phyloP scores from a whole-genome alignment of 352 stramenopile species.

The Phytophthora hybrid region DNA sequence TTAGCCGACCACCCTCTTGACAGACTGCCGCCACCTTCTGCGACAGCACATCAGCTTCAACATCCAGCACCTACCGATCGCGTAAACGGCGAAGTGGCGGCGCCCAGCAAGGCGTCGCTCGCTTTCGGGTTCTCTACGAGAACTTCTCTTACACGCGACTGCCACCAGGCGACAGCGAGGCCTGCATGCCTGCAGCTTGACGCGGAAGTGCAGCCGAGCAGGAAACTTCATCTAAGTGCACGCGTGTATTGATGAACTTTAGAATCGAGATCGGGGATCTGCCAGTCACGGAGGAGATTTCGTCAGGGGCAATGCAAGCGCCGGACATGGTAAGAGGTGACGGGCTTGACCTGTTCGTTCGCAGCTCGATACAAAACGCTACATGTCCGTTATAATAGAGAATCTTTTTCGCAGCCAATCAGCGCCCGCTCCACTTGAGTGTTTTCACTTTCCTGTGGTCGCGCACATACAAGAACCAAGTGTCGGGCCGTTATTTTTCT shows the following conservation, averaged over 20 bases:
- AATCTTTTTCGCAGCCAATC: neutral
- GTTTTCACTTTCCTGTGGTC: neutral
- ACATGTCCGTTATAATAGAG: neutral
- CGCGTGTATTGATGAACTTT: neutral
- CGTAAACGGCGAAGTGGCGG: neutral
- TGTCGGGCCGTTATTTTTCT: neutral
- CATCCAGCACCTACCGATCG: neutral
- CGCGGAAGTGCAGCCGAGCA: neutral
- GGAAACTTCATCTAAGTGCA: neutral
- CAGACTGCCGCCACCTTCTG: neutral
- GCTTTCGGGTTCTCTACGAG: no score
- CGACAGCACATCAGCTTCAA: slow-evolving; percentile 1
- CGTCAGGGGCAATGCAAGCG: neutral
- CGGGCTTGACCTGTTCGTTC: neutral
- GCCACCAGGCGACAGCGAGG: neutral
- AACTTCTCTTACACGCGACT: no score
- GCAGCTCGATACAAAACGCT: neutral
- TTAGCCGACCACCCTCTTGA: neutral
- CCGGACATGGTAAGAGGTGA: neutral
- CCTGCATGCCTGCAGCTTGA: neutral
- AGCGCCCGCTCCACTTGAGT: neutral
- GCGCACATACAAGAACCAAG: neutral
- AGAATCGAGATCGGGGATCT: neutral
- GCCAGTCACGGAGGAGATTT: neutral
- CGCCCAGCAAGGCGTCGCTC: neutral